A percentile compares a stretch with the other conserved stretches of the same genome.
Conservation (phyloP, 176 grass and related monocot genomes). For the Ampelocalamus luodianensis region DNA sequence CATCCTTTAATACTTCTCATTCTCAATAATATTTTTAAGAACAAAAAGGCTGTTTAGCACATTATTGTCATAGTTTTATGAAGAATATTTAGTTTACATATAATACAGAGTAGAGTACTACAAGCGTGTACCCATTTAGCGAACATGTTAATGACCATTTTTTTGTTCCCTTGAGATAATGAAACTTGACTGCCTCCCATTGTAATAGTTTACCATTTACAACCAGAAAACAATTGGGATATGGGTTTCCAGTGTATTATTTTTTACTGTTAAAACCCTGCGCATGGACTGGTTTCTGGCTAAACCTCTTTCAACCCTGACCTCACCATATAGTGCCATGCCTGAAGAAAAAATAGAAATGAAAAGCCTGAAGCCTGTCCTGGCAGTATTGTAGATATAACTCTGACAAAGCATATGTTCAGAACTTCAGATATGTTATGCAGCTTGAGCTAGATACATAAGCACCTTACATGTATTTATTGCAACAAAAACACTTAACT, state of each 20-base stretch:
- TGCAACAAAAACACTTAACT: neutral
- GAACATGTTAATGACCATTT: neutral
- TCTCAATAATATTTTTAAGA: slow-evolving; percentile 33
- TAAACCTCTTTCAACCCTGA: slow-evolving; percentile 11
- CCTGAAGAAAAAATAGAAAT: neutral
- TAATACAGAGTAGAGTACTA: neutral
- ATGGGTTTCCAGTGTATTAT: neutral
- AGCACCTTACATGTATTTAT: neutral
- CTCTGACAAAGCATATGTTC: neutral
- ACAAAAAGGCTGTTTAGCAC: slow-evolving; percentile 17
- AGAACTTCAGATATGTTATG: neutral
- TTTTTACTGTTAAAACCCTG: neutral
- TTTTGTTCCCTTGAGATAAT: neutral
- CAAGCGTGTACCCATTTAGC: neutral
- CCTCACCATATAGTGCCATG: neutral
- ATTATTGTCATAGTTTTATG: neutral
- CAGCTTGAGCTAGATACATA: slow-evolving; percentile 22
- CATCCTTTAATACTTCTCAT: slow-evolving; percentile 42
- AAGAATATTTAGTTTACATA: neutral
- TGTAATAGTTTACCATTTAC: neutral
- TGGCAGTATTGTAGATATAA: neutral
- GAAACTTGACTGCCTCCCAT: neutral
- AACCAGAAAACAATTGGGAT: neutral
- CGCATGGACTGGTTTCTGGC: neutral
- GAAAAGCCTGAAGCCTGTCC: neutral